Percentiles rank a stretch among this genome's conserved stretches.
Evolutionary conservation across 75 land plant species (phyloP).

Genomic region (Chamaecyparis obtusa): DNA sequence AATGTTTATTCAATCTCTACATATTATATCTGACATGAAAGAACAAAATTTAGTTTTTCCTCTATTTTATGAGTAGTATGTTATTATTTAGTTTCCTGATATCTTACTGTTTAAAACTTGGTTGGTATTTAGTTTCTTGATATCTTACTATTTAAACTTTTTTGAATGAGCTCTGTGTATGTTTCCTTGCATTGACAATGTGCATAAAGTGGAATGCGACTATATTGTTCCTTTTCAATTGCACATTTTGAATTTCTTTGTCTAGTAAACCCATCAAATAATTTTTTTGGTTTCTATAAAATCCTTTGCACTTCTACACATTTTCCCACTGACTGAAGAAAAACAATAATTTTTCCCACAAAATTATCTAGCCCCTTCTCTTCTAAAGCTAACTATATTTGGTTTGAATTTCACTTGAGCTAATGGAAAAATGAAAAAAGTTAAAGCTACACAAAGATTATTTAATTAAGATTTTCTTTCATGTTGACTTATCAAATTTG

Average conservation of each 20-base stretch:
- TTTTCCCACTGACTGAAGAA: not conserved
- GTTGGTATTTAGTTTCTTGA: too few species aligned
- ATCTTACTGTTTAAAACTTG: too few species aligned
- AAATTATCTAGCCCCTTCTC: not conserved
- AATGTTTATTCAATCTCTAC: too few species aligned
- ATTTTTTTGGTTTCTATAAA: not conserved
- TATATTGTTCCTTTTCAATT: not conserved
- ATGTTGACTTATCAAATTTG: not conserved
- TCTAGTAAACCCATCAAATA: not conserved
- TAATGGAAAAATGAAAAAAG: not conserved
- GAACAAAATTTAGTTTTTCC: too few species aligned
- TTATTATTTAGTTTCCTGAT: too few species aligned
- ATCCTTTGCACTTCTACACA: not conserved
- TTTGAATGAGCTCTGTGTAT: too few species aligned
- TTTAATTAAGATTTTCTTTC: not conserved
- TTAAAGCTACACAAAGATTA: not conserved
- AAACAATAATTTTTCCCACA: not conserved
- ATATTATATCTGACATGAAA: too few species aligned
- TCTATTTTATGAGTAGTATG: too few species aligned
- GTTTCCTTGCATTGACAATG: too few species aligned
- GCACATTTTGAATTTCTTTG: not conserved
- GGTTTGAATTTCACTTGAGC: not conserved
- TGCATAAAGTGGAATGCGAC: too few species aligned
- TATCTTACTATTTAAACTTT: too few species aligned
- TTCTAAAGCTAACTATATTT: not conserved